Conservation (phyloP, 148 eudicot genomes). For the Selenicereus undatus region DNA sequence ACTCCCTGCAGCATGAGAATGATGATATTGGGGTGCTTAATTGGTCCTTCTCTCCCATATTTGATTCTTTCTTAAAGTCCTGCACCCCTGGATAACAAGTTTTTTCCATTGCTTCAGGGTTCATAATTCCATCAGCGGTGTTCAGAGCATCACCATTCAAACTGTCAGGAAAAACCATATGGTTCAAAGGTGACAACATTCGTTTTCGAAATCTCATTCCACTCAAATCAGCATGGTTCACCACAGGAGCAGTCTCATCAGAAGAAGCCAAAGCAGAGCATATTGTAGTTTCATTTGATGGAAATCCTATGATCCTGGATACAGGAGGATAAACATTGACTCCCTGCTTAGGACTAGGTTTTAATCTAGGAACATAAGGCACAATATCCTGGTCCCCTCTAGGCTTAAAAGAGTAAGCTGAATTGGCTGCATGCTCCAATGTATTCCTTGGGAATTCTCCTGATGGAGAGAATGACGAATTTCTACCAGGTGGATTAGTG, state of each 20-base stretch:
- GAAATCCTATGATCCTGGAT: conserved; percentile 65
- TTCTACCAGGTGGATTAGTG: conserved; percentile 18
- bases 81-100: conserved; percentile 27
- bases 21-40: conserved; percentile 30
- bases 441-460: conserved; percentile 24
- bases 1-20: conserved; percentile 28
- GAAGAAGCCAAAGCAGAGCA: conserved; percentile 26
- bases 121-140: conserved; percentile 22
- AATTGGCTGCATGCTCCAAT: conserved; percentile 16
- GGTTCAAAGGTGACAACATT: conserved; percentile 56
- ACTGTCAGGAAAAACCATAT: conserved; percentile 30
- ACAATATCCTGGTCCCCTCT: conserved; percentile 31
- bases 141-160: conserved; percentile 45
- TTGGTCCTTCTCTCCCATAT: conserved; percentile 35
- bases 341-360: conserved; percentile 25
- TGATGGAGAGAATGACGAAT: conserved; percentile 29
- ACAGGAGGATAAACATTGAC: conserved; percentile 40
- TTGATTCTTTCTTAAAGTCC: conserved; percentile 36
- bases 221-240: conserved; percentile 27
- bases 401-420: conserved; percentile 23
- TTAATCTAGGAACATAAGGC: conserved; percentile 30
- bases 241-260: conserved; percentile 18
- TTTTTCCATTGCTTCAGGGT: conserved; percentile 10
- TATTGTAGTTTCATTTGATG: conserved; percentile 27
- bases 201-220: conserved; percentile 39